Base-by-base conservation (phyloP, 116 monocot genomes). In the Phalaenopsis hybrid region DNA sequence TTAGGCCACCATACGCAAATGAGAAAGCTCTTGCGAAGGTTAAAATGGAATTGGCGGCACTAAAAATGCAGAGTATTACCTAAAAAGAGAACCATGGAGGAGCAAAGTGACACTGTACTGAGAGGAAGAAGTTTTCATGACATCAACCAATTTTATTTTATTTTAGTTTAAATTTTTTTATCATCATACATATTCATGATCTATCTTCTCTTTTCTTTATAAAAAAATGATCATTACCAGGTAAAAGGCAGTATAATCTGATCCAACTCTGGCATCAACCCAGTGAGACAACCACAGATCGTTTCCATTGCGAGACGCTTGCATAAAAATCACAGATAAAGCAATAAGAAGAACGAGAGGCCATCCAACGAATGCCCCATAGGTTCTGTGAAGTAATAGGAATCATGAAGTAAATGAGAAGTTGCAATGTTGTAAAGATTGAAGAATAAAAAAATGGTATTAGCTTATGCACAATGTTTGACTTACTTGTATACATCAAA, bases 221-320 rank as follows among this genome's bases (percentile, higher is more conserved):
- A 58, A 21, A 15, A 46, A 52, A 69, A 12, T 76, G 23, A 49
- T 28, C 51, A 28, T 86, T 94, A 99, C 99, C 93, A 99, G 81
- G 91, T 93, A 99, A 87, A 92, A 89, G 88, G 68, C 74, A 28
- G 87, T 86, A 68, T 82, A 7, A 23, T 85, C 63, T 48, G 89
- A 82, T 79, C 83, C 88, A 73, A 79, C 82, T 49, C 85, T 70
- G 74, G 89, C 81, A 87, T 99, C 99, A 75, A 99, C 99, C 99
- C 99, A 99, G 82, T 93, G 83, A 75, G 99, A 92, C 85, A 99
- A 79, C 99, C 99, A 99, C 46, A 99, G 84, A 87, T 99, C 99
- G 86, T 95, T 99, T 78, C 95, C 99, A 87, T 99, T 99, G 9
- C 95, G 89, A 82, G 99, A 95, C 49, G 86, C 92, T 99, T 99